Base-by-base conservation (phyloP, 2,329 filamentous ascomycete genomes). In the Neospermospora avenae region DNA sequence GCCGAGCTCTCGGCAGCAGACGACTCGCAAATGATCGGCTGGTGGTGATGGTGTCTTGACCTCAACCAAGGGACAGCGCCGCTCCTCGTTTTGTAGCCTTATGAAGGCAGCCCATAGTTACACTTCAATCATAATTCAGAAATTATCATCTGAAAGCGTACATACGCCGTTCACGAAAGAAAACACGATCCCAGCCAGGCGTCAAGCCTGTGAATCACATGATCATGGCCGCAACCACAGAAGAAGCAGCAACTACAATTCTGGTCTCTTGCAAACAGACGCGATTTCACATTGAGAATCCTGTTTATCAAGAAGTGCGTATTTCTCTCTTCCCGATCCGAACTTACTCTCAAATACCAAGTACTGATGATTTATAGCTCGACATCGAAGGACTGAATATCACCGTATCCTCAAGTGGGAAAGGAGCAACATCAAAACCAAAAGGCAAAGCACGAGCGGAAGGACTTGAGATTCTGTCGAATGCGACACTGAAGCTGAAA, bases 331-430 rank as follows among this genome's bases (percentile, higher is more conserved):
- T 34, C 8, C 31, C 22, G 11, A 34, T 3, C n/a, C n/a, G n/a
- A n/a, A n/a, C n/a, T n/a, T n/a, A n/a, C n/a, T n/a, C n/a, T n/a
- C n/a, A n/a, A n/a, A n/a, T 46, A 28, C 0, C 6, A 41, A 20
- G 18, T 24, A 42, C 31, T 66, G 20, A 64, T 46, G 13, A 42
- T 45, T 11, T 44, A 16, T 37, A 88, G 85, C 78, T 90, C 55
- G 85, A 89, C 62, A 81, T 93, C 44, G 87, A 90, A 63, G 88
- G 88, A 49, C 78, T 93, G n/a, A 84, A 80, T 59, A 88, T 93
- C 62, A 82, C 83, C 1, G 82, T 93, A 48, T 78, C 78, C 0
- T 79, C 82, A 0, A 72, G 68, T 1, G 55, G 61, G 3, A 67
- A 69, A 59, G 62, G 64, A n/a, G 75, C 71, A 56, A 69, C 73